Evolutionary conservation across 2,329 filamentous ascomycete genomes (phyloP).

Genomic region (Tolypocladium album): DNA sequence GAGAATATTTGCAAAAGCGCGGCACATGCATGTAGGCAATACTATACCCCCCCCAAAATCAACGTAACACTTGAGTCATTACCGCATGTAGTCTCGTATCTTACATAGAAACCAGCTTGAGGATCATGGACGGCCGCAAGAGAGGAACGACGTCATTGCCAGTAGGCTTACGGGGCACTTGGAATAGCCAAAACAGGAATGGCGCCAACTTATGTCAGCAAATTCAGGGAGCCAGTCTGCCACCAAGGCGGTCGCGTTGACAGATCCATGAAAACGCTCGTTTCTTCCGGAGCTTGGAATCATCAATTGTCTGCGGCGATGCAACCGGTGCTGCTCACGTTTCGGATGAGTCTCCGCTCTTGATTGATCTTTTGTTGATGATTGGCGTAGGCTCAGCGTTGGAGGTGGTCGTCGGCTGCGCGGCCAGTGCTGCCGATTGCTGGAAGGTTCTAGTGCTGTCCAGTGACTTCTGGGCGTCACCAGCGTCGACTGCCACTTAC

Average conservation of each 20-base stretch:
- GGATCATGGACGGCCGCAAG: too few species aligned
- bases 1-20: background rate
- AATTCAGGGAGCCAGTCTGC: background rate
- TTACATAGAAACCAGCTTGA: background rate
- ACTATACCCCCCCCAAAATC: background rate
- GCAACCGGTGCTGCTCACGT: background rate
- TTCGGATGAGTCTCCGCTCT: background rate
- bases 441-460: constrained; percentile 15
- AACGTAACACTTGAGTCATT: background rate
- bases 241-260: background rate
- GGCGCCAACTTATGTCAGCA: background rate
- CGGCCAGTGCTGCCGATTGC: background rate
- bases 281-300: background rate
- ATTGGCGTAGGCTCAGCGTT: too few species aligned
- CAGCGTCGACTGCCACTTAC: background rate
- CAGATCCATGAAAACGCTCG: background rate
- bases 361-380: background rate
- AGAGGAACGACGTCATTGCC: background rate
- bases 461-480: constrained; percentile 6
- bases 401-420: background rate
- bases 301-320: background rate
- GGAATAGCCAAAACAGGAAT: background rate
- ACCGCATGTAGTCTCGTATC: background rate
- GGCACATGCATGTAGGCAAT: background rate
- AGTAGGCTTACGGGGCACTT: background rate